These are phyloP conservation scores for Heterobasidion occidentale DNA, from an alignment of 1,284 basidiomycete species.

Conservation along the genomic window DNA sequence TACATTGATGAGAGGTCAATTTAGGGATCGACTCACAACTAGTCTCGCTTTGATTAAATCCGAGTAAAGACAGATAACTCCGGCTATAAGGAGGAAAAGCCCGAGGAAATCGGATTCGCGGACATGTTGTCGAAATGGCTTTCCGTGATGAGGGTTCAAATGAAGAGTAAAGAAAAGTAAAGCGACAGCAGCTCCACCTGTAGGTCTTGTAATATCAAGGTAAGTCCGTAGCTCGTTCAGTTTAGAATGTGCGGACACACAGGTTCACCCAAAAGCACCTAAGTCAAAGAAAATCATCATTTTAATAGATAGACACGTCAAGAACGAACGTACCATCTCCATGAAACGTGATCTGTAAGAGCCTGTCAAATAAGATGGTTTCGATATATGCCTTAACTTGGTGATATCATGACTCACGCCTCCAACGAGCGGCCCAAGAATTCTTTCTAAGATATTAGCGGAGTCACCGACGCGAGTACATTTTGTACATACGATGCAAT, in stretches of 20 bases:
- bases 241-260: slow-evolving; percentile 24
- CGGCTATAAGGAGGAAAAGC: slow-evolving; percentile 60
- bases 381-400: not conserved
- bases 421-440: slow-evolving; percentile 70
- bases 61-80: slow-evolving; percentile 53
- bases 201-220: not conserved
- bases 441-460: slow-evolving; percentile 29
- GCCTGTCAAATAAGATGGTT: slow-evolving; percentile 17
- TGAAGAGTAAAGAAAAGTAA: slow-evolving; percentile 34
- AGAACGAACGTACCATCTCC: slow-evolving; percentile 50
- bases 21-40: slow-evolving; percentile 36
- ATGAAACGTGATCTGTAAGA: slow-evolving; percentile 67
- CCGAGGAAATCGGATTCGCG: slow-evolving; percentile 75
- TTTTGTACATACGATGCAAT: slow-evolving; percentile 45
- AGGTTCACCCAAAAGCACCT: slow-evolving; percentile 75
- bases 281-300: not conserved
- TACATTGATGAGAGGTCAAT: not conserved
- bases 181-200: not conserved
- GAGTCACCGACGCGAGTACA: not conserved
- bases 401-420: slow-evolving; percentile 25
- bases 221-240: not conserved
- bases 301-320: slow-evolving; percentile 2
- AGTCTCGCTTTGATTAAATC: slow-evolving; percentile 48
- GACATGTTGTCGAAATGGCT: slow-evolving; percentile 51
- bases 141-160: slow-evolving; percentile 65